Conservation (phyloP, 441 rosid species). For the Pelargonium citronellum region DNA sequence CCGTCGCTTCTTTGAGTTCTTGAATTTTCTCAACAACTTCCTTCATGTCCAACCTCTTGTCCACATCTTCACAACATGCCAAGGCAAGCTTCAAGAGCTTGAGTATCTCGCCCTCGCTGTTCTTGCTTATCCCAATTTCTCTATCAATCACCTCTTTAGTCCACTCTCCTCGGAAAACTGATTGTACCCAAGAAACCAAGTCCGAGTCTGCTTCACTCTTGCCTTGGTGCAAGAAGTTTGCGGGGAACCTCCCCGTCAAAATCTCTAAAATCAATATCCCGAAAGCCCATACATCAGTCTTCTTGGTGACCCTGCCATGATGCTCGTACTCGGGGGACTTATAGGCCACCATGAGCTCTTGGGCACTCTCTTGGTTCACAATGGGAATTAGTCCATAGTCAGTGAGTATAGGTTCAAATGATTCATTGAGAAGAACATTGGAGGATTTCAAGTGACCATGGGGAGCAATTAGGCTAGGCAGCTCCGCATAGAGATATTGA, state of each 20-base stretch:
- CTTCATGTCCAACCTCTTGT: slow-evolving; percentile 6
- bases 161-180: neutral
- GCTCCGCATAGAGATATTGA: slow-evolving; percentile 56
- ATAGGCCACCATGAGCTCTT: slow-evolving; percentile 4
- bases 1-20: neutral
- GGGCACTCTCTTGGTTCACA: neutral
- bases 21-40: neutral
- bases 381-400: slow-evolving; percentile 2
- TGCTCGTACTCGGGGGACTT: slow-evolving; percentile 2
- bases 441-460: slow-evolving; percentile 96
- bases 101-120: slow-evolving; percentile 5
- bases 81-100: slow-evolving; percentile 5
- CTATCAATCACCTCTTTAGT: neutral
- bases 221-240: neutral
- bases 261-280: slow-evolving; percentile 3
- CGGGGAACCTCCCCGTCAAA: neutral
- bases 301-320: slow-evolving; percentile 2
- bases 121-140: neutral
- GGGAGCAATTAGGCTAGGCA: slow-evolving; percentile 53
- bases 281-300: neutral
- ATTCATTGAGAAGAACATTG: slow-evolving; percentile 60
- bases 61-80: slow-evolving; percentile 3
- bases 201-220: neutral
- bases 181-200: neutral
- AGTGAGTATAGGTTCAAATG: slow-evolving; percentile 41